Conservation (phyloP, 768 basidiomycete species). For the Panaeolus cyanescens region DNA sequence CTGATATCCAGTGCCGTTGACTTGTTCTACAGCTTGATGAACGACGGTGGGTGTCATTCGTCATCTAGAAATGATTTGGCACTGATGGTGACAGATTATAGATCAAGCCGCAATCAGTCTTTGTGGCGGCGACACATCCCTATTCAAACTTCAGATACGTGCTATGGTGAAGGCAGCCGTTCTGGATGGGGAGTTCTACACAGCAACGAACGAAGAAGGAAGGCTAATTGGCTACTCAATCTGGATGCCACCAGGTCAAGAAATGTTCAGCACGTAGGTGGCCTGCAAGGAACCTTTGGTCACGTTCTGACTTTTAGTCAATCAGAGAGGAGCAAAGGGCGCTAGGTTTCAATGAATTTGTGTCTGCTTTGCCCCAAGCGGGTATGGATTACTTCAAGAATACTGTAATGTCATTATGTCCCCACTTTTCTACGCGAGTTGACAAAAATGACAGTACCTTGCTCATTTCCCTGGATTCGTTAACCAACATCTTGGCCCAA, state of each 20-base stretch:
- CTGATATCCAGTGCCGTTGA: slow-evolving; percentile 16
- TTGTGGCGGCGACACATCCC: slow-evolving; percentile 23
- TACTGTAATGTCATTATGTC: slow-evolving; percentile 13
- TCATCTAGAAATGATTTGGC: not conserved
- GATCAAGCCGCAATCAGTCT: slow-evolving; percentile 27
- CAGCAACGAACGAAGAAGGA: slow-evolving; percentile 21
- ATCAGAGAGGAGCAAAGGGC: slow-evolving; percentile 25
- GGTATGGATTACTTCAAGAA: slow-evolving; percentile 25
- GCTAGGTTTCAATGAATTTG: slow-evolving; percentile 28
- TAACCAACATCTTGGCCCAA: slow-evolving; percentile 20
- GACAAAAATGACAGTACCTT: slow-evolving; percentile 17
- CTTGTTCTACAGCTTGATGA: slow-evolving; percentile 23
- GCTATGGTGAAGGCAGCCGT: slow-evolving; percentile 25
- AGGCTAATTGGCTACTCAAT: slow-evolving; percentile 26
- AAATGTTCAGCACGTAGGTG: slow-evolving; percentile 32
- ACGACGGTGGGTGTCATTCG: slow-evolving; percentile 14
- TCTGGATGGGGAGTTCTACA: slow-evolving; percentile 28
- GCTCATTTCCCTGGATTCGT: slow-evolving; percentile 21
- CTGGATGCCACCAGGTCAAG: slow-evolving; percentile 33
- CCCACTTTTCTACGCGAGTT: not conserved
- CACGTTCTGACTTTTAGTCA: not conserved
- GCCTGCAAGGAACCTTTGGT: not conserved
- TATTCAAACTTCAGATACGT: slow-evolving; percentile 23
- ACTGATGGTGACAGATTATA: slow-evolving; percentile 5
- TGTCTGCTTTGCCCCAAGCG: slow-evolving; percentile 19